Percentiles rank a stretch among this genome's conserved stretches.
phyloP scores from a whole-genome alignment of 2,329 filamentous ascomycete species.

The Colletotrichum sansevieriae region DNA sequence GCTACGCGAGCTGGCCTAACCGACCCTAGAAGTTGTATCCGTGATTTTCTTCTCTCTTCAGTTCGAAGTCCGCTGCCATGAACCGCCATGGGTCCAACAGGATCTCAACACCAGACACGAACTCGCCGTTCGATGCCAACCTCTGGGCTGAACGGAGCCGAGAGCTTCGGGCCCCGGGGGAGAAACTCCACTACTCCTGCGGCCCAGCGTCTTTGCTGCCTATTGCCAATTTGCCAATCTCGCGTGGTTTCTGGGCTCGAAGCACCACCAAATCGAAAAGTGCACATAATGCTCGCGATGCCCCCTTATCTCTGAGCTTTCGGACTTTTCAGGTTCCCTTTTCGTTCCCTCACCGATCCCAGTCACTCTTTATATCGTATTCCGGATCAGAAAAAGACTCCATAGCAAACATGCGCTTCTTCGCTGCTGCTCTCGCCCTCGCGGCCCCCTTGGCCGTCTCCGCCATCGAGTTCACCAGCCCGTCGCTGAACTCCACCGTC shows the following conservation, averaged over 20 bases:
- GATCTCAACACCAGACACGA: slow-evolving; percentile 13
- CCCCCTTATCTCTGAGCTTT: slow-evolving; percentile 6
- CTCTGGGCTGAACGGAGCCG: slow-evolving; percentile 22
- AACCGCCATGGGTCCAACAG: slow-evolving; percentile 21
- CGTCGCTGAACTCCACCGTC: slow-evolving; percentile 53
- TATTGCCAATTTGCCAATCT: slow-evolving; percentile 31
- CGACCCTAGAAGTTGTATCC: slow-evolving; percentile 14
- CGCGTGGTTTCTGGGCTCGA: slow-evolving; percentile 12
- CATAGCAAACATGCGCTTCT: slow-evolving; percentile 45
- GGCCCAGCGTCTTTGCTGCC: slow-evolving; percentile 24
- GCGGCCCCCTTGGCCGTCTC: slow-evolving; percentile 48
- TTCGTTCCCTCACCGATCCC: slow-evolving; percentile 34
- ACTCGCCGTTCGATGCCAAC: background rate
- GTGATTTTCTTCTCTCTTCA: slow-evolving; percentile 6
- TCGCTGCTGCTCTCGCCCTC: slow-evolving; percentile 47
- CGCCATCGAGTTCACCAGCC: slow-evolving; percentile 49
- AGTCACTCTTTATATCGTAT: slow-evolving; percentile 37
- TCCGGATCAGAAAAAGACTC: slow-evolving; percentile 25
- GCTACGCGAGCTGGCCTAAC: slow-evolving; percentile 20
- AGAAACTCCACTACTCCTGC: slow-evolving; percentile 25
- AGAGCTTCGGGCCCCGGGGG: slow-evolving; percentile 7
- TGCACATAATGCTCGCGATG: slow-evolving; percentile 36
- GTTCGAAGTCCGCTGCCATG: slow-evolving; percentile 18
- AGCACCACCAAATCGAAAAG: slow-evolving; percentile 1
- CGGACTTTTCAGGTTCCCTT: slow-evolving; percentile 10